phyloP scores from a whole-genome alignment of 176 grass and related monocot species.

The Coix lacrymajobi region DNA sequence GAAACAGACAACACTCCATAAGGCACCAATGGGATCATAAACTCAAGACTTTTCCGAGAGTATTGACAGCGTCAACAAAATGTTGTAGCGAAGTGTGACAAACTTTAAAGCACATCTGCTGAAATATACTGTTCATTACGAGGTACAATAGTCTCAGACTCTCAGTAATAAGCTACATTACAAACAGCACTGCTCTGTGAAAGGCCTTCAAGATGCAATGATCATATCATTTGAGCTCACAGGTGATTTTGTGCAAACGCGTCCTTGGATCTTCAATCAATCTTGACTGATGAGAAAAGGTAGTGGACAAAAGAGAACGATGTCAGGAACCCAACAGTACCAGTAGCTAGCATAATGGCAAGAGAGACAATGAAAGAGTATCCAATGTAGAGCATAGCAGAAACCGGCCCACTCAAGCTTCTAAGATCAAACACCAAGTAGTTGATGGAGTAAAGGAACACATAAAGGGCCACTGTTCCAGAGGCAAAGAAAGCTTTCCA shows the following conservation, averaged over 20 bases:
- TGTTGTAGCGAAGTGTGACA: conserved; percentile 7
- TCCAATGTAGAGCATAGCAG: conserved; percentile 74
- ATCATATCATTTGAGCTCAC: conserved; percentile 20
- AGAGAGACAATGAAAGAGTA: conserved; percentile 75
- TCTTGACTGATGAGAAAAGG: conserved; percentile 86
- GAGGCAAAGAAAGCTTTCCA: conserved; percentile 90
- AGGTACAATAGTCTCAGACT: conserved; percentile 33
- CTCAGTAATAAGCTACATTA: conserved; percentile 39
- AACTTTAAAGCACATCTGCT: conserved; percentile 11
- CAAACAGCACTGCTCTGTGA: background rate
- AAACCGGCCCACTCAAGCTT: conserved; percentile 84
- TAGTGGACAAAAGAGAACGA: conserved; percentile 85
- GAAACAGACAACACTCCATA: background rate
- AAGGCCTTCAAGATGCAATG: conserved; percentile 19
- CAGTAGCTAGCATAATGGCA: conserved; percentile 84
- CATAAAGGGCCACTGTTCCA: conserved; percentile 67
- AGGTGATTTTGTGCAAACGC: background rate
- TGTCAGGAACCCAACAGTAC: conserved; percentile 71
- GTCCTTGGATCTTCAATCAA: conserved; percentile 52
- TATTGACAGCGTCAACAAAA: conserved; percentile 10
- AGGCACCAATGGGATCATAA: background rate
- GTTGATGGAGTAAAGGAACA: conserved; percentile 87
- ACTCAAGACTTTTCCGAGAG: background rate
- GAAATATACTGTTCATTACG: conserved; percentile 23
- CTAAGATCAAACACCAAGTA: conserved; percentile 84